These are phyloP conservation scores for Rubia peregrina DNA, from an alignment of 305 asterid species.

Conservation along the genomic window DNA sequence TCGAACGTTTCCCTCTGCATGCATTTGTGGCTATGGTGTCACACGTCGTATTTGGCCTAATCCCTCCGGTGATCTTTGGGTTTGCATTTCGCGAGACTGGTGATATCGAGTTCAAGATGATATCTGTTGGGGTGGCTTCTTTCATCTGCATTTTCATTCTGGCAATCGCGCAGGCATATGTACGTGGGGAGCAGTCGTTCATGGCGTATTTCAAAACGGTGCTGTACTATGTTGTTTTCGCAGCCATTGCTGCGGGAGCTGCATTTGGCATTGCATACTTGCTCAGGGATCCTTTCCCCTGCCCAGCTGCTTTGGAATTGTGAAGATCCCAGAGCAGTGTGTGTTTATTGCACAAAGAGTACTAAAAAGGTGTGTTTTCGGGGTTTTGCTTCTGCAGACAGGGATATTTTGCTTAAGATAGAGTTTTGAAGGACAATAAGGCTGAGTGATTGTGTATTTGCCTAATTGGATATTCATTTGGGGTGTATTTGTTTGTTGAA, in stretches of 20 bases:
- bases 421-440: not conserved
- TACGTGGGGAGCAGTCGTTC: constrained; percentile 18
- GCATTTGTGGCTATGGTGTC: constrained; percentile 35
- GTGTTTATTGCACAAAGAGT: not conserved
- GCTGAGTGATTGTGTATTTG: not conserved
- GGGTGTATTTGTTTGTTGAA: not conserved
- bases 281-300: constrained; percentile 14
- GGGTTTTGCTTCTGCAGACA: not conserved
- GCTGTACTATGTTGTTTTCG: constrained; percentile 31
- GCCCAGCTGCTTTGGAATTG: constrained; percentile 1
- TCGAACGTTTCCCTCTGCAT: constrained; percentile 39
- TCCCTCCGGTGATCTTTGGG: constrained; percentile 41
- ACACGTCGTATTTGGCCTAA: constrained; percentile 41
- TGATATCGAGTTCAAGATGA: constrained; percentile 35
- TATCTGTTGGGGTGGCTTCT: constrained; percentile 47
- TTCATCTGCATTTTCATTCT: constrained; percentile 39
- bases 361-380: not conserved
- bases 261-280: constrained; percentile 42
- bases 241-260: constrained; percentile 38
- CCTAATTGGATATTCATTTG: not conserved
- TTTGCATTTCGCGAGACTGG: constrained; percentile 38
- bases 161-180: constrained; percentile 40
- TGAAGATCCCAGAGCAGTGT: not conserved
- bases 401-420: not conserved
- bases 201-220: constrained; percentile 30